A percentile compares a stretch with the other conserved stretches of the same genome.
Evolutionary conservation across 2,329 filamentous ascomycete species (phyloP).

Genomic region (Xenoacremonium recifei): DNA sequence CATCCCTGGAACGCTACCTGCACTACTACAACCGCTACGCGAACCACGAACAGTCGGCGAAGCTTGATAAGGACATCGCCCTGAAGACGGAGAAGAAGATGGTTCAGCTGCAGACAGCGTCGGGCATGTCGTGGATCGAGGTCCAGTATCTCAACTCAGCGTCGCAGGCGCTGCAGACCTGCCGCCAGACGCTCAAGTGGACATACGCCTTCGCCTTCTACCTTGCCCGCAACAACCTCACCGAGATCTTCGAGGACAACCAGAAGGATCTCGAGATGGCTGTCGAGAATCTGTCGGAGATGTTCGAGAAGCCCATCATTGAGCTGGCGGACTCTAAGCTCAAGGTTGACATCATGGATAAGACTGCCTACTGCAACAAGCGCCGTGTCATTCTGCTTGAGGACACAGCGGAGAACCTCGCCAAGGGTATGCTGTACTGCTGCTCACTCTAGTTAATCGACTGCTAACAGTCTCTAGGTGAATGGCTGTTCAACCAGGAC

Average conservation of each 20-base stretch:
- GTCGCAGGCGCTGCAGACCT: slow-evolving; percentile 90
- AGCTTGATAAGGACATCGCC: slow-evolving; percentile 93
- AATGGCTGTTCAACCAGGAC: slow-evolving; percentile 45
- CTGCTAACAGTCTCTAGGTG: slow-evolving; percentile 34
- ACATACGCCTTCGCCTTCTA: slow-evolving; percentile 99
- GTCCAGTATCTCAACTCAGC: slow-evolving; percentile 95
- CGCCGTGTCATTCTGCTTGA: slow-evolving; percentile 84
- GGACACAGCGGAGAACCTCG: slow-evolving; percentile 90
- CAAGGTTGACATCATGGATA: slow-evolving; percentile 98
- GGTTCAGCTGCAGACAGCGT: slow-evolving; percentile 89
- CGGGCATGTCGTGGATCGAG: slow-evolving; percentile 98
- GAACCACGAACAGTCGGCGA: slow-evolving; percentile 97
- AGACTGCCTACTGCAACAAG: slow-evolving; percentile 95
- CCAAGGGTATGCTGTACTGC: slow-evolving; percentile 61
- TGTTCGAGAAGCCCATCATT: slow-evolving; percentile 96
- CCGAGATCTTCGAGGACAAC: slow-evolving; percentile 97
- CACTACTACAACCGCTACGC: slow-evolving; percentile 99
- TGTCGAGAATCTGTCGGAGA: slow-evolving; percentile 93
- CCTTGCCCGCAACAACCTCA: slow-evolving; percentile 90
- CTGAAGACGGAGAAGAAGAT: slow-evolving; percentile 99
- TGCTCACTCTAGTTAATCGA: slow-evolving; percentile 6
- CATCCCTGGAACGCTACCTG: slow-evolving; percentile 91
- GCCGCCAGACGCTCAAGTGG: slow-evolving; percentile 98
- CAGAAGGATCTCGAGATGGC: slow-evolving; percentile 98
- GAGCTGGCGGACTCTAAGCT: slow-evolving; percentile 84